Percentiles rank a stretch among this genome's conserved stretches.
phyloP scores from a whole-genome alignment of 2,329 filamentous ascomycete species.

The Arthrobotrys sphaeroides region DNA sequence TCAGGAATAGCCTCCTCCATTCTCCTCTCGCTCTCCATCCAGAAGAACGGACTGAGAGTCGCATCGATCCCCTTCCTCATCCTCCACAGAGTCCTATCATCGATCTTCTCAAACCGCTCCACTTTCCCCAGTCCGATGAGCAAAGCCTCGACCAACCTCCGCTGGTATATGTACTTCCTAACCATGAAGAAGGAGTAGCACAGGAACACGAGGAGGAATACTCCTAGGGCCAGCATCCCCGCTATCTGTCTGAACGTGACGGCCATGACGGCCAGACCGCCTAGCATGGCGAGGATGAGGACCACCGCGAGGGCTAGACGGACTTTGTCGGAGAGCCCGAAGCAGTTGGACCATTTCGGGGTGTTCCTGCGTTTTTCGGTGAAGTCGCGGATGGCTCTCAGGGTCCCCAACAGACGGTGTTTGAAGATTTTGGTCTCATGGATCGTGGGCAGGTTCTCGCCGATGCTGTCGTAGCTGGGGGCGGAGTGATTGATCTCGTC shows the following conservation, averaged over 20 bases:
- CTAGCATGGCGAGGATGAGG: conserved; percentile 5
- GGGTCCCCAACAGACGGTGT: conserved; percentile 15
- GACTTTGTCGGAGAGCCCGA: conserved; percentile 20
- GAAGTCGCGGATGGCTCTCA: conserved; percentile 33
- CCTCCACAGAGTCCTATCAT: conserved; percentile 10
- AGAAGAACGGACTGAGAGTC: conserved; percentile 33
- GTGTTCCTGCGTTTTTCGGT: conserved; percentile 18
- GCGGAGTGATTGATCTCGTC: not conserved
- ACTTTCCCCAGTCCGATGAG: conserved; percentile 31
- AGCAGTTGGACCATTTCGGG: conserved; percentile 47
- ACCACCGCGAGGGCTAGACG: conserved; percentile 2
- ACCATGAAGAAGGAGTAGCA: conserved; percentile 18
- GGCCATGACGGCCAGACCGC: not conserved
- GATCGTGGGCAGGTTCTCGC: conserved; percentile 27
- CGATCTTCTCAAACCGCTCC: conserved; percentile 37
- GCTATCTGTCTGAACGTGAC: conserved; percentile 21
- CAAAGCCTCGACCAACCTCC: conserved; percentile 19
- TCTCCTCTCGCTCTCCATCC: conserved; percentile 34
- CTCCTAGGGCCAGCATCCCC: conserved; percentile 16
- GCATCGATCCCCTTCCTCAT: conserved; percentile 25
- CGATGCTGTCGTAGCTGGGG: conserved; percentile 38
- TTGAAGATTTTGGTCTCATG: conserved; percentile 48
- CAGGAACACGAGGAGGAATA: conserved; percentile 25
- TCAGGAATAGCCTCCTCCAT: conserved; percentile 50
- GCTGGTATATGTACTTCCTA: conserved; percentile 22